Conservation (phyloP, 1,284 basidiomycete species). For the Rhodotorula sp. region DNA sequence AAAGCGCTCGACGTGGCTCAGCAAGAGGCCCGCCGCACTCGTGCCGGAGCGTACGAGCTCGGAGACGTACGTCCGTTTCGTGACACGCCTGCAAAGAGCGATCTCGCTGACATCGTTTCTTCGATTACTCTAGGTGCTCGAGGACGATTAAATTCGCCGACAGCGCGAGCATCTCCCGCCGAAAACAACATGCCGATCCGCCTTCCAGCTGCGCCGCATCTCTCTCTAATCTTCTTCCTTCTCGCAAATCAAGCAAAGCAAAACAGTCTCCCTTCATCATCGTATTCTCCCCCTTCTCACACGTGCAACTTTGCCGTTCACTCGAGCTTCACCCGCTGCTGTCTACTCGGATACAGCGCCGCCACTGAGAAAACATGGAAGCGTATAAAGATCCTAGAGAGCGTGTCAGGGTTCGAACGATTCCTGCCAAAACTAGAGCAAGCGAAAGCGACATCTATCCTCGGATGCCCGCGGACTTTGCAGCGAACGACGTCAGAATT, state of each 20-base stretch:
- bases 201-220: constrained; percentile 19
- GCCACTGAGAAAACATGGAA: too few relatives aligned
- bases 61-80: constrained; percentile 24
- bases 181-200: constrained; percentile 4
- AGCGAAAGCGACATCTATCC: background rate
- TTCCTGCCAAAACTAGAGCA: background rate
- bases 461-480: constrained; percentile 4
- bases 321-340: background rate
- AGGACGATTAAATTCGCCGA: constrained; percentile 5
- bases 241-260: background rate
- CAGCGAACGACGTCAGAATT: background rate
- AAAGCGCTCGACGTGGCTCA: constrained; percentile 40
- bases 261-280: background rate
- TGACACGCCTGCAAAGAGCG: fast-evolving
- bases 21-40: constrained; percentile 37
- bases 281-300: background rate
- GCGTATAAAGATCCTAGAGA: background rate
- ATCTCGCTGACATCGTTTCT: background rate
- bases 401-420: constrained; percentile 1
- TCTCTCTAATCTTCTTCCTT: background rate
- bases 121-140: constrained; percentile 3
- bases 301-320: background rate
- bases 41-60: constrained; percentile 35
- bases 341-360: constrained; percentile 1
- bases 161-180: background rate